Percentiles rank a stretch among this genome's conserved stretches.
Evolutionary conservation across 257 asterid species (phyloP).

Genomic region (Penstemon barbatus): DNA sequence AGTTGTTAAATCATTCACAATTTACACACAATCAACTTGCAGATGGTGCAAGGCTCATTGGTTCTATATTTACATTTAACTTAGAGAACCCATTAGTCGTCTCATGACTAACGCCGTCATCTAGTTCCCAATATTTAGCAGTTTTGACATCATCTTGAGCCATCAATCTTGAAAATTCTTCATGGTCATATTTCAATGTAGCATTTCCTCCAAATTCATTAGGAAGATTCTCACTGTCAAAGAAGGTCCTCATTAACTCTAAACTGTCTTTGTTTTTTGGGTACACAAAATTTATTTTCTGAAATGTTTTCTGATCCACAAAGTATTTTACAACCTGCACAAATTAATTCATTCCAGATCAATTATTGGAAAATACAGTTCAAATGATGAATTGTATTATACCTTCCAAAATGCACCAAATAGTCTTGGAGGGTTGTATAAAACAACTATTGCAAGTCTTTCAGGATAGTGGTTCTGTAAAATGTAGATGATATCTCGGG

Average conservation of each 20-base stretch:
- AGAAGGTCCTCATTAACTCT: constrained; percentile 70
- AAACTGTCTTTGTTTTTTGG: constrained; percentile 61
- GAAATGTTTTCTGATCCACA: constrained; percentile 58
- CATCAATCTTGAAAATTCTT: constrained; percentile 84
- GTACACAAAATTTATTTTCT: constrained; percentile 65
- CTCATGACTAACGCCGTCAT: constrained; percentile 12
- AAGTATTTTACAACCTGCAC: constrained; percentile 70
- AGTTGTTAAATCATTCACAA: background rate
- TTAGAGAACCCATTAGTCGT: constrained; percentile 14
- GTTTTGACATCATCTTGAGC: constrained; percentile 63
- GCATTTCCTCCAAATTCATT: constrained; percentile 85
- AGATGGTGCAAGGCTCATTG: constrained; percentile 36
- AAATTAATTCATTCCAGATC: background rate
- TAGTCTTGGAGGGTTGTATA: constrained; percentile 76
- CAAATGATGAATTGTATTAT: background rate
- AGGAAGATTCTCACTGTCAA: constrained; percentile 74
- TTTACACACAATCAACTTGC: constrained; percentile 33
- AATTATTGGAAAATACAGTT: background rate
- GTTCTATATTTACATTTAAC: constrained; percentile 27
- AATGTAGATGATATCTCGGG: constrained; percentile 62
- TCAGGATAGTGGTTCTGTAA: constrained; percentile 87
- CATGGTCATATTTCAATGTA: constrained; percentile 66
- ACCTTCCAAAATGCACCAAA: constrained; percentile 88
- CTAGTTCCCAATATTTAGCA: constrained; percentile 66
- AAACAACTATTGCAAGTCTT: constrained; percentile 65